Percentiles rank a stretch among this genome's conserved stretches.
phyloP scores from a whole-genome alignment of 1,284 basidiomycete species.

The Apiotrichum porosum region DNA sequence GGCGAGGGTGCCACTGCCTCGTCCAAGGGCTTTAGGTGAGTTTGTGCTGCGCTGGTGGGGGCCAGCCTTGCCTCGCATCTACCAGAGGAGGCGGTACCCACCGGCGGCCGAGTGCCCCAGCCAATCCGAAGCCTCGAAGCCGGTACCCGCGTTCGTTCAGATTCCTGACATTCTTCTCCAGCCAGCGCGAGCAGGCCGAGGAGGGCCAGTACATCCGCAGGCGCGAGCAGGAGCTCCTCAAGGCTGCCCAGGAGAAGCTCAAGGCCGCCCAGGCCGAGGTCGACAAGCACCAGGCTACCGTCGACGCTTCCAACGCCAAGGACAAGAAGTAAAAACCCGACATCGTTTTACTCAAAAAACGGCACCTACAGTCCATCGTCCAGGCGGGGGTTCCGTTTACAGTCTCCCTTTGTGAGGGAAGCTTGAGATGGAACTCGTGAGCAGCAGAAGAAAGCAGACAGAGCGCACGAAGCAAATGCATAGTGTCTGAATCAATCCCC shows the following conservation, averaged over 20 bases:
- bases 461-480: no score
- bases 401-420: no score
- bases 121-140: background rate
- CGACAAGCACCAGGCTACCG: constrained; percentile 8
- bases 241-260: constrained; percentile 27
- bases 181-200: constrained; percentile 43
- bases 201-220: constrained; percentile 44
- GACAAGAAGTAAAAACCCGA: background rate
- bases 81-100: background rate
- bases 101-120: background rate
- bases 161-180: constrained; percentile 15
- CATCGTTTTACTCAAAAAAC: background rate
- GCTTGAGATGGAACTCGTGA: no score
- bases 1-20: constrained; percentile 39
- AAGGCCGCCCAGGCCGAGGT: constrained; percentile 37
- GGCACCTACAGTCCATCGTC: no score
- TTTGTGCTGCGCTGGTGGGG: no score
- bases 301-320: background rate
- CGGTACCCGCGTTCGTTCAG: background rate
- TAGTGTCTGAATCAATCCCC: no score
- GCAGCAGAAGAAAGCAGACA: no score
- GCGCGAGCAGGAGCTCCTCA: constrained; percentile 31
- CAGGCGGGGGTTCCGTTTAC: no score
- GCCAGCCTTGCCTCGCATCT: no score
- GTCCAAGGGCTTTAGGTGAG: constrained; percentile 42